These are phyloP conservation scores for Geotrichum klebahnii DNA, from an alignment of 1,139 yeast genomes.

Conservation along the genomic window DNA sequence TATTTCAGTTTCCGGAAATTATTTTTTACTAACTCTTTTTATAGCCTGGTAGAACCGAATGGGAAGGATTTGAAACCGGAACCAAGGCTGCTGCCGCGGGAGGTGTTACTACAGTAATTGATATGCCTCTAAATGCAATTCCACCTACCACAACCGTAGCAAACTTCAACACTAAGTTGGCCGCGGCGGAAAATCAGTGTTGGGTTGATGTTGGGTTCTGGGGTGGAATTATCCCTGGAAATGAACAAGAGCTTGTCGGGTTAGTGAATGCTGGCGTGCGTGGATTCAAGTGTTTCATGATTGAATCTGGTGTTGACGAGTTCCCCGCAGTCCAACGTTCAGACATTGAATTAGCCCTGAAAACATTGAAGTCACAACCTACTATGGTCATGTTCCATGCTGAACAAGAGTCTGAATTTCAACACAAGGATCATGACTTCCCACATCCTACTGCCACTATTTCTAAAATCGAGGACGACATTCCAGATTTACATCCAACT, in stretches of 20 bases:
- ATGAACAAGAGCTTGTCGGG: slow-evolving; percentile 61
- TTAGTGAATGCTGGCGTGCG: slow-evolving; percentile 79
- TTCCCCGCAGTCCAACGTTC: slow-evolving; percentile 72
- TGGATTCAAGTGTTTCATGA: slow-evolving; percentile 87
- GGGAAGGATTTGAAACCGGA: slow-evolving; percentile 95
- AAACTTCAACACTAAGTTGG: slow-evolving; percentile 66
- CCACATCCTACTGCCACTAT: slow-evolving; percentile 31
- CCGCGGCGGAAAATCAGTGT: slow-evolving; percentile 74
- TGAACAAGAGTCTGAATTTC: slow-evolving; percentile 65
- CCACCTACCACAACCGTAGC: slow-evolving; percentile 88
- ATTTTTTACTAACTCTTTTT: neutral
- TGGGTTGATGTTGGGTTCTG: slow-evolving; percentile 95
- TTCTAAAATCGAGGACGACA: slow-evolving; percentile 14
- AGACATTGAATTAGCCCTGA: slow-evolving; percentile 64
- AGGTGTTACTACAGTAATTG: slow-evolving; percentile 92
- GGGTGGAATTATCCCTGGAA: slow-evolving; percentile 89
- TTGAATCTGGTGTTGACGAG: slow-evolving; percentile 90
- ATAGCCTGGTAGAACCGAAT: slow-evolving; percentile 87
- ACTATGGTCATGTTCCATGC: slow-evolving; percentile 91
- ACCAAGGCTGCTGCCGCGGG: slow-evolving; percentile 91
- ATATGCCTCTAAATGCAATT: slow-evolving; percentile 93
- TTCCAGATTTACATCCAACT: slow-evolving; percentile 36
- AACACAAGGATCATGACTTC: slow-evolving; percentile 45
- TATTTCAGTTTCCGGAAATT: neutral
- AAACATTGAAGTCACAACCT: slow-evolving; percentile 53